Evolutionary conservation across 345 rosid genomes (phyloP), one percentile per base, ranked within the genome.

Genomic region (Clarkia xantiana): DNA sequence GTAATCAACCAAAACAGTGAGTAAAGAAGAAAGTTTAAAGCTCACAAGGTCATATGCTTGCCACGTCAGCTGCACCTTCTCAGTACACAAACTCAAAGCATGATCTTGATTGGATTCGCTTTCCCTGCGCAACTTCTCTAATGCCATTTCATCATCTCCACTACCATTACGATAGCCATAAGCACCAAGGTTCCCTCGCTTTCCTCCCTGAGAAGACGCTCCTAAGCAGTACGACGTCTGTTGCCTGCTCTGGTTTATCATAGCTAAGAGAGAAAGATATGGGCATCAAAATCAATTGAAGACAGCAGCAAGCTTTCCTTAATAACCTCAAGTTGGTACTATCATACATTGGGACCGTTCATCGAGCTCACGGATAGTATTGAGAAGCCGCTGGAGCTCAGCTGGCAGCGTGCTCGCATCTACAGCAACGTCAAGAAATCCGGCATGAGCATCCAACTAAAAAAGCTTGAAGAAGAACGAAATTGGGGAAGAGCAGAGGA

Each of bases 331-430:
- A 16, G 13, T 15, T 14, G 10, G 12, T 14, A 2, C 17, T 18
- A 44, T 29, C 51, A 67, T 72, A 91, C 98, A 76, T 44, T 81
- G 98, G 59, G 96, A 86, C 39, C 98, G 76, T 20, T 79, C 87
- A 53, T 84, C 96, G 42, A 91, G 82, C 51, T 91, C 98, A 47
- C 90, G 76, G 67, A 91, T 72, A 40, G 98, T 91, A 51, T 91
- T 86, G n/a, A 86, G 81, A 48, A 91, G 72, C 54, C 98, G 69
- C 63, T 86, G 96, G 43, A 91, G 90, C 74, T 91, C 99, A n/a
- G 95, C 87, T 3, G 99, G 99, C 47, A 91, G 74, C 57, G 99
- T 91, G 52, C 78, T 84, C n/a, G 99, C 79, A 70, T 91, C 96
- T 90, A 54, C 46, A 44, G 47, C 53, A 59, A 53, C 12, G 39